Percentiles rank a stretch among this genome's conserved stretches.
Evolutionary conservation across 2,329 filamentous ascomycete genomes (phyloP).

Genomic region (Fusarium neocosmosporiellum): DNA sequence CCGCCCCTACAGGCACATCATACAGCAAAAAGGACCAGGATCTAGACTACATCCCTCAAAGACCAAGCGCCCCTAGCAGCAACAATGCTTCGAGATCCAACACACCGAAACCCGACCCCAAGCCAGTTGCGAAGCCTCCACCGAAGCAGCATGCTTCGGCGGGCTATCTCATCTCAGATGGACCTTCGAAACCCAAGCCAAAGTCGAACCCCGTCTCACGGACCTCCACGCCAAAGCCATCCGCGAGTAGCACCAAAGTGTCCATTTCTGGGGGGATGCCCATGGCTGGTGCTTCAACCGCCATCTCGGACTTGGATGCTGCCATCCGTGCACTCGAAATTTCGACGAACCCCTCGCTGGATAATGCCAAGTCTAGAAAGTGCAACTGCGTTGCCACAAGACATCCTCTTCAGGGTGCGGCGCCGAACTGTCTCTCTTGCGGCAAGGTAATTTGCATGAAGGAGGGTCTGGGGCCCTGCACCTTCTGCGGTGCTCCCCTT

Average conservation of each 20-base stretch:
- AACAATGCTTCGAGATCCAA: conserved; percentile 51
- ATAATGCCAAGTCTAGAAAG: conserved; percentile 66
- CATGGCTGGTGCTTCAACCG: conserved; percentile 84
- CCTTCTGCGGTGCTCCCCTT: conserved; percentile 83
- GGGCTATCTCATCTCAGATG: conserved; percentile 85
- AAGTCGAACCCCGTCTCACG: conserved; percentile 64
- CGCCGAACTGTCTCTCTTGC: conserved; percentile 91
- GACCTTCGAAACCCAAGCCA: conserved; percentile 66
- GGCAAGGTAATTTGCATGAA: conserved; percentile 96
- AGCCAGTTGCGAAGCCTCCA: conserved; percentile 54
- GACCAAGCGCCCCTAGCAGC: conserved; percentile 54
- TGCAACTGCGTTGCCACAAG: conserved; percentile 91
- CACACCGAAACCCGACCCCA: conserved; percentile 48
- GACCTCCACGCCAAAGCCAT: conserved; percentile 66
- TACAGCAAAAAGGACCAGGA: conserved; percentile 80
- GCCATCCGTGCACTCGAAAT: conserved; percentile 91
- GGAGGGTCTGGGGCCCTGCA: conserved; percentile 93
- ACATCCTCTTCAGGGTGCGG: conserved; percentile 89
- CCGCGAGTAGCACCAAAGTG: conserved; percentile 70
- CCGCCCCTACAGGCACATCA: conserved; percentile 72
- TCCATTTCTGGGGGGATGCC: conserved; percentile 80
- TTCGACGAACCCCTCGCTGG: conserved; percentile 84
- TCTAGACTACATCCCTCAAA: conserved; percentile 76
- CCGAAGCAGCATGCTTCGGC: conserved; percentile 69
- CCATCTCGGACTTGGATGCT: conserved; percentile 77